Conservation (phyloP, 2,329 filamentous ascomycete genomes). For the Chalaropsis thielavioides region DNA sequence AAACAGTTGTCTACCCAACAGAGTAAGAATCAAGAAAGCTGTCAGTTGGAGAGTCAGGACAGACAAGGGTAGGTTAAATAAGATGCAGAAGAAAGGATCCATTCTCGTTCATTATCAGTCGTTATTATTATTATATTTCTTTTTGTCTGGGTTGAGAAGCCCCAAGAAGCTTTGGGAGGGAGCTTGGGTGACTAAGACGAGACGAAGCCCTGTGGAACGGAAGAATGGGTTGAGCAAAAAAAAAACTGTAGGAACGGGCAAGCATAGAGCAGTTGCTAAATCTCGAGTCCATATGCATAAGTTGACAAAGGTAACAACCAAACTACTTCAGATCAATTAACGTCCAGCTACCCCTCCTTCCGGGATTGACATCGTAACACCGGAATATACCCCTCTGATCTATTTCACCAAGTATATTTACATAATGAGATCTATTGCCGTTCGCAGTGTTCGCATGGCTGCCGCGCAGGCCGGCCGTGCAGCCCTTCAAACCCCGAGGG, state of each 20-base stretch:
- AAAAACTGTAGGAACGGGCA: background rate
- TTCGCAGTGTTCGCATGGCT: background rate
- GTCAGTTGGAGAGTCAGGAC: background rate
- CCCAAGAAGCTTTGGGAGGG: background rate
- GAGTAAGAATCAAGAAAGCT: background rate
- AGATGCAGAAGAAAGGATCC: background rate
- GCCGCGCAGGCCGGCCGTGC: background rate
- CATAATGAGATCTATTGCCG: background rate
- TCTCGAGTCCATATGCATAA: background rate
- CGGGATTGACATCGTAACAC: background rate
- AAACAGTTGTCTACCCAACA: background rate
- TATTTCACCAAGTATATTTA: background rate
- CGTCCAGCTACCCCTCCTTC: background rate
- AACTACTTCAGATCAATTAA: background rate
- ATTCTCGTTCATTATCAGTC: background rate
- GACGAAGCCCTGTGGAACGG: background rate
- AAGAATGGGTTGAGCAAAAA: slow-evolving; percentile 1
- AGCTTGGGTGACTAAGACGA: slow-evolving; percentile 4
- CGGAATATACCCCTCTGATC: background rate
- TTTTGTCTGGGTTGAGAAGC: background rate
- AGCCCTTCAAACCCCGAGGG: background rate
- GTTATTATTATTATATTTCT: background rate
- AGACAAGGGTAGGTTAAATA: background rate
- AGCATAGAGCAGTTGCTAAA: background rate
- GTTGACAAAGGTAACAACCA: background rate